Evolutionary conservation across 1,284 basidiomycete species (phyloP), one percentile per base, ranked within the genome.

Genomic region (Microbotryum violaceum): DNA sequence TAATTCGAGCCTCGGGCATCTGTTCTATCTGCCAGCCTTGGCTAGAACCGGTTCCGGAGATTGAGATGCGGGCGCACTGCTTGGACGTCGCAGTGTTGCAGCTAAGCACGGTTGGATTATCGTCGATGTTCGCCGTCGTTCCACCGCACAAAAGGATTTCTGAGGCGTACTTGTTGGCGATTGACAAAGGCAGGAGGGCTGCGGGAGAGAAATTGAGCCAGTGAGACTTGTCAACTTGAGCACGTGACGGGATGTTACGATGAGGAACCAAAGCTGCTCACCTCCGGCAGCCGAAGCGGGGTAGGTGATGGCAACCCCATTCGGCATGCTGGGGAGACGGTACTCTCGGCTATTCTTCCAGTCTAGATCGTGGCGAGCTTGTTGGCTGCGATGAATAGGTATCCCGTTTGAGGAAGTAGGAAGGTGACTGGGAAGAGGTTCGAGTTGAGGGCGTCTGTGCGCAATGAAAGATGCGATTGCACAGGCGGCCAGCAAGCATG

Each of bases 91-190:
- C 44, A 52, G 31, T 49, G 27, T 60, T 54, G 7, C 48, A 49
- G 37, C 54, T 56, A 21, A 64, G 51, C 21, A 45, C 45, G 1
- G 25, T 42, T 12, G 45, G 46, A 31, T 50, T 33, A 20, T 49
- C 56, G 31, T 90, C 88, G 37, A 37, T 52, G 67, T 84, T 80
- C 47, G 88, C 74, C 23, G 78, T 76, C 1, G 87, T 88, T 18
- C 88, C 88, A 25, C 88, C 88, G 61, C 88, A 90, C 23, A 90
- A 74, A n/a, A 91, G 77, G 45, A 90, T 76, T 68, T 87, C 85
- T 0, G 88, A 81, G 3, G 78, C 77, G 67, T 87, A 90, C 61
- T 31, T 71, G 68, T 84, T 83, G 25, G 79, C 78, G 5, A 82
- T 81, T 3, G 79, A 80, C 6, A 90, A 77, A 14, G 88, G 87